Conservation (phyloP, 306 rosid species). For the Quillaja saponaria region DNA sequence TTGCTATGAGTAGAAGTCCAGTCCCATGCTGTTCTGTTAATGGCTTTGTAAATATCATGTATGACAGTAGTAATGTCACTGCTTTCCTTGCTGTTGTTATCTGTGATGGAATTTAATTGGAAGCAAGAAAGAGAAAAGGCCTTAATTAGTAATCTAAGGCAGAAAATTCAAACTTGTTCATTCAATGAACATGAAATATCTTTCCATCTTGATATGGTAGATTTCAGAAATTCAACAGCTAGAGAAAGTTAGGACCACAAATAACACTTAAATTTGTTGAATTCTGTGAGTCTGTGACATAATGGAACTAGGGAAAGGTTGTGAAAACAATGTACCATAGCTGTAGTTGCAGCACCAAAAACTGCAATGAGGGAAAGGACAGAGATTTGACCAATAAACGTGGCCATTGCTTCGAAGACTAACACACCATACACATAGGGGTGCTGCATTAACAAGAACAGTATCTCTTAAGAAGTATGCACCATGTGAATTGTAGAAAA, state of each 20-base stretch:
- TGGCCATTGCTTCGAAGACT: constrained; percentile 92
- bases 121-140: background rate
- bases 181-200: too few species aligned
- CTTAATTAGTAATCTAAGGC: too few species aligned
- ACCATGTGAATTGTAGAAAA: constrained; percentile 3
- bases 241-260: background rate
- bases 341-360: constrained; percentile 95
- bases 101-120: constrained; percentile 43
- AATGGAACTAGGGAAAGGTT: constrained; percentile 14
- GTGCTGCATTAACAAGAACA: constrained; percentile 62
- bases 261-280: constrained; percentile 28
- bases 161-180: constrained; percentile 12
- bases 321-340: constrained; percentile 68
- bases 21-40: constrained; percentile 88
- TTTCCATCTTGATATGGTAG: too few species aligned
- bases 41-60: constrained; percentile 93
- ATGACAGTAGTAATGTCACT: constrained; percentile 78
- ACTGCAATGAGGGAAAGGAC: constrained; percentile 92
- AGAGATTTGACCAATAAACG: constrained; percentile 87
- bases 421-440: constrained; percentile 87
- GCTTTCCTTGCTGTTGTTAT: constrained; percentile 96
- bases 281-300: constrained; percentile 14
- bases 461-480: constrained; percentile 12
- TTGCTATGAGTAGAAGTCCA: constrained; percentile 77
- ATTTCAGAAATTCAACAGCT: background rate